A percentile compares a stretch with the other conserved stretches of the same genome.
phyloP scores from a whole-genome alignment of 495 filamentous ascomycete species.

The Astrothelium subdiscretum region DNA sequence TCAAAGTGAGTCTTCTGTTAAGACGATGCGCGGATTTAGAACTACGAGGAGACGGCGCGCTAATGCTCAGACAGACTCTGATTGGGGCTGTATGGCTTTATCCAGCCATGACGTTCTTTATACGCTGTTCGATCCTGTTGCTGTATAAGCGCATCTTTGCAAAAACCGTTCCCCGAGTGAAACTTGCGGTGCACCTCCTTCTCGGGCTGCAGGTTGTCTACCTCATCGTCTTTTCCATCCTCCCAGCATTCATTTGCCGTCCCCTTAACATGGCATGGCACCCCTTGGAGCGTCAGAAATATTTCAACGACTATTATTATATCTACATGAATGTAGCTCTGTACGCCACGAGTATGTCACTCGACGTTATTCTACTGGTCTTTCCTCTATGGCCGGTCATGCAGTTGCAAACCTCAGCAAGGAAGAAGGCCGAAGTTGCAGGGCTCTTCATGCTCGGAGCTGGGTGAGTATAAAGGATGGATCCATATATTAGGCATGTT shows the following conservation, averaged over 20 bases:
- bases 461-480: neutral
- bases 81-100: slow-evolving; percentile 10
- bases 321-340: slow-evolving; percentile 7
- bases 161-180: neutral
- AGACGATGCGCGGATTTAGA: too few species aligned
- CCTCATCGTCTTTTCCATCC: slow-evolving; percentile 14
- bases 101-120: slow-evolving; percentile 16
- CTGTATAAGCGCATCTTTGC: slow-evolving; percentile 19
- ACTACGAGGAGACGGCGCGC: too few species aligned
- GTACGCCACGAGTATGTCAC: slow-evolving; percentile 18
- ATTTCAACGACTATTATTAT: slow-evolving; percentile 14
- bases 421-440: slow-evolving; percentile 13
- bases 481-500: neutral
- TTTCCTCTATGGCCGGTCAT: slow-evolving; percentile 18
- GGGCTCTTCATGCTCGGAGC: slow-evolving; percentile 23
- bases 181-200: slow-evolving; percentile 4
- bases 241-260: slow-evolving; percentile 15
- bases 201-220: slow-evolving; percentile 11
- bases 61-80: too few species aligned
- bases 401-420: slow-evolving; percentile 13
- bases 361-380: slow-evolving; percentile 19
- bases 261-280: slow-evolving; percentile 13
- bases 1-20: slow-evolving; percentile 6
- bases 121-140: slow-evolving; percentile 18
- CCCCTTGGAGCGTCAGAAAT: slow-evolving; percentile 2